phyloP scores from a whole-genome alignment of 495 filamentous ascomycete genomes.

The Tuber magnatum region DNA sequence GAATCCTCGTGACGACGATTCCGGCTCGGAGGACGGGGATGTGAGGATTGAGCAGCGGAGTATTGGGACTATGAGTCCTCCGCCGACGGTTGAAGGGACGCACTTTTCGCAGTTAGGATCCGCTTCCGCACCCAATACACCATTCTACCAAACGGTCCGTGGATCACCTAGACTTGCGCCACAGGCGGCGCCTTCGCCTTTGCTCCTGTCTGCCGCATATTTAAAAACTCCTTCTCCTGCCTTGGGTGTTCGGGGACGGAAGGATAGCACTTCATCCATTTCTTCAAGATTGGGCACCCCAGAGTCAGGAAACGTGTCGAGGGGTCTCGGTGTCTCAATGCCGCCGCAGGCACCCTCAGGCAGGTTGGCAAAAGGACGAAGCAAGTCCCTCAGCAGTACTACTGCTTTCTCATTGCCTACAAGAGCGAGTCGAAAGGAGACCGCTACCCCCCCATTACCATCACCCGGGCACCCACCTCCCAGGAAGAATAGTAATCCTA shows the following conservation, averaged over 20 bases:
- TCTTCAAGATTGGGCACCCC: slow-evolving; percentile 31
- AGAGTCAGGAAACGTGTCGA: slow-evolving; percentile 18
- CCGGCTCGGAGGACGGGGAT: slow-evolving; percentile 16
- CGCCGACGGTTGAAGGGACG: slow-evolving; percentile 13
- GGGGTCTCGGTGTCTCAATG: slow-evolving; percentile 37
- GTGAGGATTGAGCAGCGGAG: slow-evolving; percentile 22
- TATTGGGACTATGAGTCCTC: slow-evolving; percentile 18
- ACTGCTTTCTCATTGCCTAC: slow-evolving; percentile 31
- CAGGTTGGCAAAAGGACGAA: slow-evolving; percentile 33
- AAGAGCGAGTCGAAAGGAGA: slow-evolving; percentile 23
- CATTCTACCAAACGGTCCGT: slow-evolving; percentile 23
- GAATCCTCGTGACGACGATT: slow-evolving; percentile 32
- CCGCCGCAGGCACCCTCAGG: slow-evolving; percentile 20
- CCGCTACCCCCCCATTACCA: slow-evolving; percentile 33
- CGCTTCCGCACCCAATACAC: slow-evolving; percentile 25
- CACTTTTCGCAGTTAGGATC: slow-evolving; percentile 15
- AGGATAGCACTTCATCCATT: slow-evolving; percentile 30
- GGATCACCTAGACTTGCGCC: slow-evolving; percentile 32
- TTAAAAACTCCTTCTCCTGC: slow-evolving; percentile 26
- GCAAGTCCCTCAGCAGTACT: slow-evolving; percentile 34
- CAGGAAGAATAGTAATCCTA: slow-evolving; percentile 30
- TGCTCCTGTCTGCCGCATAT: slow-evolving; percentile 18
- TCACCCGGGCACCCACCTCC: slow-evolving; percentile 29
- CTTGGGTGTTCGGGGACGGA: slow-evolving; percentile 25
- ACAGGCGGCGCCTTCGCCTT: slow-evolving; percentile 29